phyloP scores from a whole-genome alignment of 2,329 filamentous ascomycete species.

The Fusarium succisae region DNA sequence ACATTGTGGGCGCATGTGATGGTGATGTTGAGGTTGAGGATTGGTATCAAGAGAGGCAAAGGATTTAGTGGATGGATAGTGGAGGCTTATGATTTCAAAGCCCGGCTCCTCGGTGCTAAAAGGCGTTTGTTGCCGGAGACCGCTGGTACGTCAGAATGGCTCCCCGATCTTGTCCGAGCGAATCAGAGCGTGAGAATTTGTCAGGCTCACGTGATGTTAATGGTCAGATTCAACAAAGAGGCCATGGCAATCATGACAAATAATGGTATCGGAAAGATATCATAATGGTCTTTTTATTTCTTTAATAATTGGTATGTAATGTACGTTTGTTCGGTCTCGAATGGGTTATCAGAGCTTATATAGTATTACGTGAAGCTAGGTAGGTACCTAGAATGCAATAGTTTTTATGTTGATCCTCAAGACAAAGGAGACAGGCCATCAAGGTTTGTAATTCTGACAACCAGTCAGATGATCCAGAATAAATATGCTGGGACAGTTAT shows the following conservation, averaged over 20 bases:
- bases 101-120: slow-evolving; percentile 42
- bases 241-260: neutral
- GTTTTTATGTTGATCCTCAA: neutral
- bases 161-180: slow-evolving; percentile 48
- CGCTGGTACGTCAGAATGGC: slow-evolving; percentile 40
- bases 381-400: too few species aligned
- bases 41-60: neutral
- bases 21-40: slow-evolving; percentile 7
- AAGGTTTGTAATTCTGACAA: neutral
- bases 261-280: neutral
- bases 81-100: slow-evolving; percentile 38
- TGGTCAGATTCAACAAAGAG: neutral
- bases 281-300: neutral
- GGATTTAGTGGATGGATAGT: slow-evolving; percentile 10
- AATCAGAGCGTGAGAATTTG: slow-evolving; percentile 49
- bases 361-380: neutral
- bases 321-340: neutral
- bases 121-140: slow-evolving; percentile 45
- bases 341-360: neutral
- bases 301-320: neutral
- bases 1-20: slow-evolving; percentile 53
- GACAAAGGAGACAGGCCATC: neutral
- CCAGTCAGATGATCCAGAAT: neutral
- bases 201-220: slow-evolving; percentile 38
- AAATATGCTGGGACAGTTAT: neutral